Evolutionary conservation across 257 asterid genomes (phyloP).

Genomic region (Solanum rostratum): DNA sequence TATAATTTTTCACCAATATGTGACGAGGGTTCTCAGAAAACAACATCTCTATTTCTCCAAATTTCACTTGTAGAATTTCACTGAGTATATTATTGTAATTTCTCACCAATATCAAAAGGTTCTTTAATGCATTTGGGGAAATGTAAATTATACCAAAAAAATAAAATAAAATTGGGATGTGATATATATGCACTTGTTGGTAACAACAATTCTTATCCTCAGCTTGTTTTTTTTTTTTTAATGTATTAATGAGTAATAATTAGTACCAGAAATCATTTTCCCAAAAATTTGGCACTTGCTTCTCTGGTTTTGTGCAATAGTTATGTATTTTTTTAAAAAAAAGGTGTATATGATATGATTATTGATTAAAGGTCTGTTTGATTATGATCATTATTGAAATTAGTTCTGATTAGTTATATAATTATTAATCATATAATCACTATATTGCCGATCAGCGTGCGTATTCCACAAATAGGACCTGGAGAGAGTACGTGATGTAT

Average conservation of each 20-base stretch:
- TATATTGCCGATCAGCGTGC: too few species aligned
- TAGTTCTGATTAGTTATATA: too few species aligned
- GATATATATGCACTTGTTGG: too few species aligned
- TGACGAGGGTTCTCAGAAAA: too few species aligned
- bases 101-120: neutral
- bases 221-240: neutral
- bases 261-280: neutral
- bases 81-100: too few species aligned
- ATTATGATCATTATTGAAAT: too few species aligned
- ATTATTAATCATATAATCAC: neutral
- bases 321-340: too few species aligned
- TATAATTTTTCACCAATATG: too few species aligned
- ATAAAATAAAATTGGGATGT: too few species aligned
- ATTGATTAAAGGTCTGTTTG: too few species aligned
- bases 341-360: neutral
- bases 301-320: neutral
- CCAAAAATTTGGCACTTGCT: neutral
- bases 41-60: too few species aligned
- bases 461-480: neutral
- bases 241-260: neutral
- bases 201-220: neutral
- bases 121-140: neutral
- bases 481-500: neutral
- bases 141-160: neutral
- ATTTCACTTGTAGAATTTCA: too few species aligned